Evolutionary conservation across 495 filamentous ascomycete species (phyloP).

Genomic region (Penicillium dipodomyicola): DNA sequence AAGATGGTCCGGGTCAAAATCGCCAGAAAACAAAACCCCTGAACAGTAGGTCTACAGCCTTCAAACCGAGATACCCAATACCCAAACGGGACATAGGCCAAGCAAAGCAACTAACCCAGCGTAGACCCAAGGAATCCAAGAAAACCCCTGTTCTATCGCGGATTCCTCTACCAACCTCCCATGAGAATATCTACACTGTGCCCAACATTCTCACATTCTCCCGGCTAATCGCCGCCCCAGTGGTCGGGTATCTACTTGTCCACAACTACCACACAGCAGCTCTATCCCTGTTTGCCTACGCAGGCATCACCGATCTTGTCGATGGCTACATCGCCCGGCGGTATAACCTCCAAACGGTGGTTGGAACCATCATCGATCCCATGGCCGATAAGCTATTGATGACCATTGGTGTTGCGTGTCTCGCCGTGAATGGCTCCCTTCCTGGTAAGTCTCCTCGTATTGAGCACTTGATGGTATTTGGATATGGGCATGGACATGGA

Average conservation of each 20-base stretch:
- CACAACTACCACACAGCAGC: slow-evolving; percentile 75
- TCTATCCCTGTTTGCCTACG: slow-evolving; percentile 83
- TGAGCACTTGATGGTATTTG: not conserved
- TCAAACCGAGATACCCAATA: not conserved
- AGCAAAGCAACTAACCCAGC: not conserved
- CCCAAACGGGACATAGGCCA: not conserved
- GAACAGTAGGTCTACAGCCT: slow-evolving; percentile 21
- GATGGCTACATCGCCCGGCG: slow-evolving; percentile 89
- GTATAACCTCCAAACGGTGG: slow-evolving; percentile 87
- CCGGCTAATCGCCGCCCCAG: slow-evolving; percentile 76
- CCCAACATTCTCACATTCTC: slow-evolving; percentile 91
- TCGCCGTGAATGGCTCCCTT: slow-evolving; percentile 77
- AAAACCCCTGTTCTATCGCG: slow-evolving; percentile 46
- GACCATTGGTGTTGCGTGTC: slow-evolving; percentile 80
- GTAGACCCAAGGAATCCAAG: slow-evolving; percentile 18
- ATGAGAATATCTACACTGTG: slow-evolving; percentile 94
- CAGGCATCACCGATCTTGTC: slow-evolving; percentile 84
- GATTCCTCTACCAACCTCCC: slow-evolving; percentile 48
- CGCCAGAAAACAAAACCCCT: slow-evolving; percentile 19
- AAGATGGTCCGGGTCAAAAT: slow-evolving; percentile 29
- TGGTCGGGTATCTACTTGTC: slow-evolving; percentile 86
- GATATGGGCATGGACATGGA: not conserved
- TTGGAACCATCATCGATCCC: slow-evolving; percentile 93
- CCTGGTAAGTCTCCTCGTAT: slow-evolving; percentile 56
- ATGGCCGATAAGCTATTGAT: slow-evolving; percentile 96